Base-by-base conservation (phyloP, 2,329 filamentous ascomycete genomes). In the Sphaerostilbella broomeana region DNA sequence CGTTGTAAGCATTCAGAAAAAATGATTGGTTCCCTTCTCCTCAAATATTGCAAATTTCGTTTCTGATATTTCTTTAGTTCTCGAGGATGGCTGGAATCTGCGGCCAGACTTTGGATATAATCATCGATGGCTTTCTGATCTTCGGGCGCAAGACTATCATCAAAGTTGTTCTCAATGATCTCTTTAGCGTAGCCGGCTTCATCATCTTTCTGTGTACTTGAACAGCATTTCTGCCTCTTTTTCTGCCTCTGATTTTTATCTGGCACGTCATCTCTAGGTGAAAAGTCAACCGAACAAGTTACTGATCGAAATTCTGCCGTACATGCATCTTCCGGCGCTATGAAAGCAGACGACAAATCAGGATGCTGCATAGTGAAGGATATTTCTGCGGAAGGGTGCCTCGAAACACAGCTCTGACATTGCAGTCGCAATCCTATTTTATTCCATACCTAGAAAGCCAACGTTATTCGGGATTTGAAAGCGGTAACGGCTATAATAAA, bases 331-430 rank as follows among this genome's bases (percentile, higher is more conserved):
- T 34, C 29, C 1, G 62, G 62, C 5, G 57, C 47, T 5, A 52
- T 19, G 17, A 62, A 36, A 12, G 53, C 45, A 4, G 62, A 64
- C 0, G 51, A 49, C 13, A 62, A 33, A 26, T 58, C 53, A 3
- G 59, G 53, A 36, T 67, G 63, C 34, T 65, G 57, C 6, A 67
- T 51, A 1, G 56, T 61, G 27, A 65, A 64, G 1, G 45, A 40
- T 6, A 61, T 33, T 9, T 47, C 38, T 8, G 48, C 50, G 3
- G 50, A 37, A 5, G 48, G 21, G 13, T 45, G 40, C 3, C 35
- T n/a, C 6, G 11, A 10, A 3, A 21, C 24, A 21, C 38, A 37
- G 5, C 34, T 32, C n/a, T 49, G 41, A n/a, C 45, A 39, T 12
- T 52, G 49, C 3, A 64, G 40, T 5, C 43, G 49, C 25, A 65